These are phyloP conservation scores for Rosa rugosa DNA, from an alignment of 306 rosid species.

Conservation along the genomic window DNA sequence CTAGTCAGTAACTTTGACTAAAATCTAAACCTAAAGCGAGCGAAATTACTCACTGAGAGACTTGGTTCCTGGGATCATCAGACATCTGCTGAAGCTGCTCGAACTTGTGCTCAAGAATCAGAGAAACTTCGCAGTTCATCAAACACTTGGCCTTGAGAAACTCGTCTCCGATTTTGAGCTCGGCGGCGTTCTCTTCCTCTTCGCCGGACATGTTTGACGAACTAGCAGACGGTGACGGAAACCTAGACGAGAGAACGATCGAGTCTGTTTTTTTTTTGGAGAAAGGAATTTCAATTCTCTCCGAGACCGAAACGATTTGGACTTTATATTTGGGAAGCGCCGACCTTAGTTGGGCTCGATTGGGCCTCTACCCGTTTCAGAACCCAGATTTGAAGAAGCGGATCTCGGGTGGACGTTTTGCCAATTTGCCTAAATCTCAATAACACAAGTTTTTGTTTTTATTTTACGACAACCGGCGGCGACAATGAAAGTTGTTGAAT, in stretches of 20 bases:
- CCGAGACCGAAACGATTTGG: background rate
- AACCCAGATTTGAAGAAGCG: background rate
- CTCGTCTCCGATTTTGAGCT: slow-evolving; percentile 96
- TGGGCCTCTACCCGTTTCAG: background rate
- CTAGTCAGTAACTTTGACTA: background rate
- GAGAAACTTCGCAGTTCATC: slow-evolving; percentile 93
- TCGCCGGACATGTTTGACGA: slow-evolving; percentile 73
- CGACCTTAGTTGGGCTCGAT: background rate
- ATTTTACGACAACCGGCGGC: too few relatives aligned
- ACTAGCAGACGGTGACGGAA: background rate
- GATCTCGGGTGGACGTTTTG: too few relatives aligned
- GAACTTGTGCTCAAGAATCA: slow-evolving; percentile 93
- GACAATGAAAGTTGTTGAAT: too few relatives aligned
- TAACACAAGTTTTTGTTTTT: too few relatives aligned
- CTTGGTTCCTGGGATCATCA: slow-evolving; percentile 86
- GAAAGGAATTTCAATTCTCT: background rate
- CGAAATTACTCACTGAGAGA: slow-evolving; percentile 71
- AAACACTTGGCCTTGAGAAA: slow-evolving; percentile 94
- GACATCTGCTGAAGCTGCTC: slow-evolving; percentile 96
- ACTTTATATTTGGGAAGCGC: background rate
- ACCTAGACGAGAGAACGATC: background rate
- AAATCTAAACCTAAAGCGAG: background rate
- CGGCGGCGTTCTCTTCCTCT: slow-evolving; percentile 94
- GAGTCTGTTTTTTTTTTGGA: background rate
- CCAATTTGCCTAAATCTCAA: too few relatives aligned